These are phyloP conservation scores for Rickenella mellea DNA, from an alignment of 768 basidiomycete species.

Conservation along the genomic window DNA sequence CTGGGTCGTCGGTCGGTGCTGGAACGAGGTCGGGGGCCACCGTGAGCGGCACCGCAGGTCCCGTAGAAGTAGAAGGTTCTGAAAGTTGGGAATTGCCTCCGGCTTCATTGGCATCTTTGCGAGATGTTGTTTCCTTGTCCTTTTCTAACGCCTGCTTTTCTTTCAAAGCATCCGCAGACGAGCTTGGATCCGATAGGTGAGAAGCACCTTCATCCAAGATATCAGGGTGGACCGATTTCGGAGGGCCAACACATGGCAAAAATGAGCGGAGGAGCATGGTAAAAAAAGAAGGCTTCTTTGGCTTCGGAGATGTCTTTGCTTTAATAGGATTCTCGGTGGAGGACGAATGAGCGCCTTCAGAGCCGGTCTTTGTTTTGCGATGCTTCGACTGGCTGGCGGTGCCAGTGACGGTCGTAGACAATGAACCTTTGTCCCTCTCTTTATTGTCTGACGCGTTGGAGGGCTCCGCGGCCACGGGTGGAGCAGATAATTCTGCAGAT, in stretches of 20 bases:
- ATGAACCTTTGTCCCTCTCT: constrained; percentile 38
- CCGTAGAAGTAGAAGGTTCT: constrained; percentile 5
- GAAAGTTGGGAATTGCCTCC: not conserved
- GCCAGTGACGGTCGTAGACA: constrained; percentile 31
- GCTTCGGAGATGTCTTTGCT: constrained; percentile 9
- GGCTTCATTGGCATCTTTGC: constrained; percentile 4
- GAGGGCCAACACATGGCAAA: constrained; percentile 20
- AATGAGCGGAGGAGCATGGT: constrained; percentile 14
- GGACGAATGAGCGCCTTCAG: constrained; percentile 24
- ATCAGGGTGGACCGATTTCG: constrained; percentile 13
- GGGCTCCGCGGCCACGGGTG: constrained; percentile 19
- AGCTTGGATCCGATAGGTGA: constrained; percentile 7
- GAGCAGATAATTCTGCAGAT: no score
- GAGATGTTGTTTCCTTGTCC: constrained; percentile 6
- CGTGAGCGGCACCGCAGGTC: constrained; percentile 11
- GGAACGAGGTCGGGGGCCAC: constrained; percentile 13
- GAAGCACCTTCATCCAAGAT: not conserved
- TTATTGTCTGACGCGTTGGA: constrained; percentile 27
- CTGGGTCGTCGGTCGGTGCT: constrained; percentile 20
- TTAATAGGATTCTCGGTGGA: constrained; percentile 15
- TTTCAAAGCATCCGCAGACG: not conserved
- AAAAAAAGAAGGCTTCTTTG: constrained; percentile 12
- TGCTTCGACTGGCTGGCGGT: constrained; percentile 30
- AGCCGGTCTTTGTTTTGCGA: constrained; percentile 22
- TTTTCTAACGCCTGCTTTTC: not conserved